Evolutionary conservation across 768 basidiomycete genomes (phyloP).

Genomic region (Xerocomus spinulosus): DNA sequence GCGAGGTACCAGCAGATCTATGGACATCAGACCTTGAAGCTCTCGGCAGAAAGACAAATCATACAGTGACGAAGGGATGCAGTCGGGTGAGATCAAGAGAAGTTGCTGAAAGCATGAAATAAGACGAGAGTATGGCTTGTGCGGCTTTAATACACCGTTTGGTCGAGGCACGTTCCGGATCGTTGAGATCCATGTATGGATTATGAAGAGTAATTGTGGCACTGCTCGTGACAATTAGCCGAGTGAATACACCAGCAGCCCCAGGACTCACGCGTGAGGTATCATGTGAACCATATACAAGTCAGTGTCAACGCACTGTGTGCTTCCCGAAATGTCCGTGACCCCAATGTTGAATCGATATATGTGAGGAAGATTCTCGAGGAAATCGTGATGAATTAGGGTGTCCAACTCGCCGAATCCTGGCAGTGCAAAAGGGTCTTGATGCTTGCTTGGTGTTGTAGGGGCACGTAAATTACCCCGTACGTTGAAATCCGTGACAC

Average conservation of each 20-base stretch:
- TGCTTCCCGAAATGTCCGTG: constrained; percentile 52
- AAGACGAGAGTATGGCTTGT: constrained; percentile 66
- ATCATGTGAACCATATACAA: constrained; percentile 83
- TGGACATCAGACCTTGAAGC: constrained; percentile 13
- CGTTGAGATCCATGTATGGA: constrained; percentile 71
- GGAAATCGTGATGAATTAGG: constrained; percentile 62
- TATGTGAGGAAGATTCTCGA: constrained; percentile 64
- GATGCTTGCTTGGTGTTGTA: constrained; percentile 63
- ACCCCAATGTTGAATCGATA: constrained; percentile 63
- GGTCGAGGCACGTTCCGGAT: constrained; percentile 62
- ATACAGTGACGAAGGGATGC: constrained; percentile 78
- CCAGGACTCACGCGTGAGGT: constrained; percentile 68
- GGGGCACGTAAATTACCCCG: constrained; percentile 64
- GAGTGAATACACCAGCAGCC: constrained; percentile 2
- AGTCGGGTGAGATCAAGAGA: constrained; percentile 76
- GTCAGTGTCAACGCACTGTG: constrained; percentile 67
- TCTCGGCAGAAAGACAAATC: constrained; percentile 25
- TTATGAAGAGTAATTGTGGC: constrained; percentile 86
- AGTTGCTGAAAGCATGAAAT: constrained; percentile 74
- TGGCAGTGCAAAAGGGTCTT: constrained; percentile 63
- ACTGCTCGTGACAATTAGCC: constrained; percentile 36
- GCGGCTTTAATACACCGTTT: constrained; percentile 70
- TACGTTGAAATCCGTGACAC: constrained; percentile 81
- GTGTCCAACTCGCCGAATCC: constrained; percentile 70
- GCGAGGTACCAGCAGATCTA: constrained; percentile 92